A percentile compares a stretch with the other conserved stretches of the same genome.
Evolutionary conservation across 2,329 filamentous ascomycete species (phyloP).

Genomic region (Clarireedia sp.): DNA sequence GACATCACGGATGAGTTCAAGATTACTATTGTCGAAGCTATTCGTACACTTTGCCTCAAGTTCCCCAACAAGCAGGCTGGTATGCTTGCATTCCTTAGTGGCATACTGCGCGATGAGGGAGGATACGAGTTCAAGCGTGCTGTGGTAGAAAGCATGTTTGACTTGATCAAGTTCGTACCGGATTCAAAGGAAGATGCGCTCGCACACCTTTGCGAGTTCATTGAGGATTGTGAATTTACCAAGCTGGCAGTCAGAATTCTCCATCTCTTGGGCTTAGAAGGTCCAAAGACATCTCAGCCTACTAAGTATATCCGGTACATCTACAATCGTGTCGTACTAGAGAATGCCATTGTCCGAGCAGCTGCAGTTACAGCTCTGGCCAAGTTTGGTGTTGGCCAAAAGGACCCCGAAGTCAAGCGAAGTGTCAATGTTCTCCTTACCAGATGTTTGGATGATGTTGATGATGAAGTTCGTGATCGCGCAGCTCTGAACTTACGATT

Average conservation of each 20-base stretch:
- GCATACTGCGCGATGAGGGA: slow-evolving; percentile 93
- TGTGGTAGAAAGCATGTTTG: slow-evolving; percentile 98
- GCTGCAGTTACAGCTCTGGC: slow-evolving; percentile 91
- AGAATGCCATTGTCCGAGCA: slow-evolving; percentile 92
- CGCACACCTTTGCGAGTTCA: slow-evolving; percentile 95
- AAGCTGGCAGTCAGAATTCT: slow-evolving; percentile 94
- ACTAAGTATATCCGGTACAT: slow-evolving; percentile 99
- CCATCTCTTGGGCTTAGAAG: slow-evolving; percentile 88
- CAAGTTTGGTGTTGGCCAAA: slow-evolving; percentile 95
- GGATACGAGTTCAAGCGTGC: slow-evolving; percentile 98
- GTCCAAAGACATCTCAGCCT: slow-evolving; percentile 87
- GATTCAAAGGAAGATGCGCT: slow-evolving; percentile 76
- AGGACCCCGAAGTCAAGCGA: slow-evolving; percentile 92
- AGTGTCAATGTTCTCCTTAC: slow-evolving; percentile 89
- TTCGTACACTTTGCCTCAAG: slow-evolving; percentile 91
- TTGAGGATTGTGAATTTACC: slow-evolving; percentile 98
- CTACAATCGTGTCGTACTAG: slow-evolving; percentile 94
- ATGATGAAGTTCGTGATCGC: slow-evolving; percentile 95
- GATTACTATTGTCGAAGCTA: slow-evolving; percentile 98
- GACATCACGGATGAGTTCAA: slow-evolving; percentile 99
- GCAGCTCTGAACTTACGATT: slow-evolving; percentile 86
- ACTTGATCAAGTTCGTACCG: slow-evolving; percentile 97
- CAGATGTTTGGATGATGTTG: slow-evolving; percentile 89
- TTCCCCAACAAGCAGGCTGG: slow-evolving; percentile 97
- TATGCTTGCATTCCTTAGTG: slow-evolving; percentile 94